Evolutionary conservation across 495 filamentous ascomycete species (phyloP), one percentile per base, ranked within the genome.

Genomic region (Tuber magnatum): DNA sequence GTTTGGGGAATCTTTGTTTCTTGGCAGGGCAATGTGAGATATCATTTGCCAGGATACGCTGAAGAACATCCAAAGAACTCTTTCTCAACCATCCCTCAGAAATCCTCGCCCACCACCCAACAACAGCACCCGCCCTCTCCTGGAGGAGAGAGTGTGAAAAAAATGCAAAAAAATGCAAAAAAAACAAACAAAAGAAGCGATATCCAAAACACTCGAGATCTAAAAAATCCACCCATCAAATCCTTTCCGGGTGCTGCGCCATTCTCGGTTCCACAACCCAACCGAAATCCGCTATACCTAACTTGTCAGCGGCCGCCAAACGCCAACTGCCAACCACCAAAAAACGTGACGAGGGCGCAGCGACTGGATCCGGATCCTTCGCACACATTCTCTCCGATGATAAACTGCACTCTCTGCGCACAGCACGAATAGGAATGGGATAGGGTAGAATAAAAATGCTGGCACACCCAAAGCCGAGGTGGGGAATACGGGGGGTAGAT

Each of bases 261-360:
- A 79, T 72, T 75, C 76, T 79, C 77, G 77, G 77, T 71, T 79
- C 76, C 76, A 75, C 56, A 35, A 6, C 28, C 46, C 28, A 65
- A 65, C 28, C 4, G 56, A 65, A 0, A 18, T 8, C 56, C 56
- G 56, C 56, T 65, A 65, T 18, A 65, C 56, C 16, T 65, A 35
- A 65, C 35, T 65, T 65, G 56, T 65, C 56, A 35, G 56, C 77
- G 72, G 43, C 46, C 74, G 76, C 38, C 72, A 76, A 43, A 61
- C 56, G 75, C 77, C 77, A 75, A 61, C 61, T 71, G 74, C 77
- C 77, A 79, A 79, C 77, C 77, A 79, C 76, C 44, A 75, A 46
- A 73, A 79, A 79, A 79, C 77, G 77, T 79, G 77, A 79, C 78
- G 10, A 73, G 28, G 56, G 56, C 56, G 28, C 51, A 12, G 51